phyloP scores from a whole-genome alignment of 345 rosid genomes.

The Corchorus capsularis region DNA sequence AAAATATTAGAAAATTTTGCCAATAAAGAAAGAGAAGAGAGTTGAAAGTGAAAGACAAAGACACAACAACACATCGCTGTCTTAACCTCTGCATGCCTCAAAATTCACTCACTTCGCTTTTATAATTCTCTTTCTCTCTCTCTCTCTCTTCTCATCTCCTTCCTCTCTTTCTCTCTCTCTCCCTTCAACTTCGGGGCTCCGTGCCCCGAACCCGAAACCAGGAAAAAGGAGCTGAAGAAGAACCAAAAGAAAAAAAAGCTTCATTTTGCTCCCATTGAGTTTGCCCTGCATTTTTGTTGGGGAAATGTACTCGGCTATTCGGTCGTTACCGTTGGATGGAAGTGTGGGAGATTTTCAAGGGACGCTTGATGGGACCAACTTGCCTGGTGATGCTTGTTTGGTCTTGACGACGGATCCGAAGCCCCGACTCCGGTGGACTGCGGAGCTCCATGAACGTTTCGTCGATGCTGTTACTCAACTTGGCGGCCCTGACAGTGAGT shows the following conservation, averaged over 20 bases:
- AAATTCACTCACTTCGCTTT: constrained; percentile 17
- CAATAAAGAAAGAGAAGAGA: constrained; percentile 5
- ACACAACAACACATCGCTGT: constrained; percentile 37
- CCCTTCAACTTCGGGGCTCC: constrained; percentile 13
- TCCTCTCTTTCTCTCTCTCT: constrained; percentile 4
- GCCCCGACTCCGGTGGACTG: constrained; percentile 97
- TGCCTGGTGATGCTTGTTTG: constrained; percentile 73
- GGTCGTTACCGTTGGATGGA: constrained; percentile 71
- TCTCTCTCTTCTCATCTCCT: background rate
- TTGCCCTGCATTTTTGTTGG: background rate
- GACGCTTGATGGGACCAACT: constrained; percentile 62
- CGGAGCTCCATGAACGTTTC: constrained; percentile 93
- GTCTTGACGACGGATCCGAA: constrained; percentile 92
- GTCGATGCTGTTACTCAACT: constrained; percentile 90
- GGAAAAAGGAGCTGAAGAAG: background rate
- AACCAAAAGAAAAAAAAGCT: too few relatives aligned
- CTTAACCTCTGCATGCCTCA: constrained; percentile 26
- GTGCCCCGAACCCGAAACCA: background rate
- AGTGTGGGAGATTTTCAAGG: constrained; percentile 43
- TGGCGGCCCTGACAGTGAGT: constrained; percentile 95
- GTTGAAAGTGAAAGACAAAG: constrained; percentile 23
- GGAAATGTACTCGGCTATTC: constrained; percentile 74
- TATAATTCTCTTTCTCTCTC: background rate
- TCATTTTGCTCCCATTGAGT: background rate
- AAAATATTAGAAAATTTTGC: background rate